A percentile compares a stretch with the other conserved stretches of the same genome.
Conservation (phyloP, 192 early-diverging fungal genomes). For the Spinellus fusiger region DNA sequence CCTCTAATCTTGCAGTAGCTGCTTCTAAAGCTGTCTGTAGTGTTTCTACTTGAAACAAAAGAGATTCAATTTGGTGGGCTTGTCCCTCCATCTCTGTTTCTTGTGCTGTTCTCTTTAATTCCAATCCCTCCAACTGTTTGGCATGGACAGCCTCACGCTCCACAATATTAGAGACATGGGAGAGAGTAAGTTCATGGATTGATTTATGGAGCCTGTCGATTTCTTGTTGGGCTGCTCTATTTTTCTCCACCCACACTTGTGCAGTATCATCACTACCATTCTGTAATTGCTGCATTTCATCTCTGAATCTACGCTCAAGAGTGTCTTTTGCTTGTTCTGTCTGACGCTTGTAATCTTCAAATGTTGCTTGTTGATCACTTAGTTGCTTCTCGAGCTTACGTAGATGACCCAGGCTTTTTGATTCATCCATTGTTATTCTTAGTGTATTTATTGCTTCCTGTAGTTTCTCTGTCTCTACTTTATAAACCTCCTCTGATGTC, state of each 20-base stretch:
- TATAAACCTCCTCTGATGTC: not conserved
- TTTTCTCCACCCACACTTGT: conserved; percentile 21
- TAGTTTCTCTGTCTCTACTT: not conserved
- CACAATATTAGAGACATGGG: conserved; percentile 1
- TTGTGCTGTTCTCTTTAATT: not conserved
- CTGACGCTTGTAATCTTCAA: conserved; percentile 7
- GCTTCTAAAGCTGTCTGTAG: conserved; percentile 18
- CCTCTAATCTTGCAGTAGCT: conserved; percentile 18
- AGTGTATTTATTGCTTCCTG: not conserved
- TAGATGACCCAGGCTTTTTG: not conserved
- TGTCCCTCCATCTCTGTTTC: conserved; percentile 16
- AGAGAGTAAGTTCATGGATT: not conserved
- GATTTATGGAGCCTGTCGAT: conserved; percentile 5
- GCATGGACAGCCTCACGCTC: not conserved
- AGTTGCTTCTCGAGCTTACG: conserved; percentile 1
- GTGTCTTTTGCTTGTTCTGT: conserved; percentile 3
- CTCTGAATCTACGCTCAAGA: conserved; percentile 19
- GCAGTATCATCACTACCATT: conserved; percentile 23
- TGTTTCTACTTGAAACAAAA: conserved; percentile 14
- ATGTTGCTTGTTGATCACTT: not conserved
- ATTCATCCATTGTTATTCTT: not conserved
- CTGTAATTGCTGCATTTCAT: conserved; percentile 22
- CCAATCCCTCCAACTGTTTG: not conserved
- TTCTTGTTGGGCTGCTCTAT: conserved; percentile 10
- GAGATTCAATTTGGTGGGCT: conserved; percentile 8